Evolutionary conservation across 352 stramenopile species (phyloP), one percentile per base, ranked within the genome.

Genomic region (Pythium apleroticum): DNA sequence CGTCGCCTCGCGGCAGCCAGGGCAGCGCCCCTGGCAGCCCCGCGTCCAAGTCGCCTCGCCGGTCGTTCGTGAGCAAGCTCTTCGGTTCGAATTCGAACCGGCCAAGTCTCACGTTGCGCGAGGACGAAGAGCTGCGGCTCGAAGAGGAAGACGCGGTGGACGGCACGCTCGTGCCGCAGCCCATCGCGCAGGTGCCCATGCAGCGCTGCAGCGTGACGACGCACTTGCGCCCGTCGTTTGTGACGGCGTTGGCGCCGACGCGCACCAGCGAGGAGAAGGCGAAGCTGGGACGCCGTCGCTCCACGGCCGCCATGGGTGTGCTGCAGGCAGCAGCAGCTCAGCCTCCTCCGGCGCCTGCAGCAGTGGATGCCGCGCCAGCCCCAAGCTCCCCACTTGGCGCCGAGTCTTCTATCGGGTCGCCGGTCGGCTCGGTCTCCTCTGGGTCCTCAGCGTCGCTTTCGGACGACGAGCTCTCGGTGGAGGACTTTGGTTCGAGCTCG

Each of bases 181-280:
- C 65, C 46, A 72, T 67, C 33, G 52, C 65, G 7, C 30, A 67
- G 15, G 58, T 66, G 43, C 65, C 58, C 12, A 72, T 66, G 65
- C 53, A 68, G 53, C 65, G 65, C 46, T 60, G 39, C 43, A 63
- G 28, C 37, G 45, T 66, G 19, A 65, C 65, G 2, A 41, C 45
- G 14, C 65, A 72, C 33, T 37, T 72, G 46, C 65, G 65, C 0
- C 65, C 65, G 45, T 72, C 65, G 58, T 72, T 67, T 46, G 59
- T 72, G n/a, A 66, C 49, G 30, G 54, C 59, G 15, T 22, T 66
- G 41, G 41, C 43, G 31, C 52, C 59, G 15, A 27, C 61, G 25
- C 54, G 45, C 20, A 9, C 24, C 3, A 33, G 49, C 14, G 28
- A 33, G 24, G 49, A 39, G 15, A 55, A 52, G 10, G 52, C 52